These are phyloP conservation scores for Haematococcus lacustris DNA, from an alignment of 139 green algal species.

Conservation along the genomic window DNA sequence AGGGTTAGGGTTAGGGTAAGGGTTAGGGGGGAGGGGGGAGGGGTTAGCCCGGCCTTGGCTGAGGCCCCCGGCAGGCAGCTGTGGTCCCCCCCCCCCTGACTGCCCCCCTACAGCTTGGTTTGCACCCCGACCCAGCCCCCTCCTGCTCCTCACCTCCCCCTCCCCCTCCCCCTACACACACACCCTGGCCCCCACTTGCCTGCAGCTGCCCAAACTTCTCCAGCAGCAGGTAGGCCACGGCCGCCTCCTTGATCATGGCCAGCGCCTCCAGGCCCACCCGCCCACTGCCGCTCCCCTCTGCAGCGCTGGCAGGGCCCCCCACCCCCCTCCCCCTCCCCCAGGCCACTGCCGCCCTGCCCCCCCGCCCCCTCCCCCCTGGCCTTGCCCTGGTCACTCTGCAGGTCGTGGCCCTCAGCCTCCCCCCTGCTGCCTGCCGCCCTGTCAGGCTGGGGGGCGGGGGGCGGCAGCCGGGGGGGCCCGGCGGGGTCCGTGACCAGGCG, in stretches of 20 bases:
- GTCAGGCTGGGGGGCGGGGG: not conserved
- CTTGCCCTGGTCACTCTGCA: not conserved
- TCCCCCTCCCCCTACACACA: not conserved
- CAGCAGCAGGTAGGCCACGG: slow-evolving; percentile 75
- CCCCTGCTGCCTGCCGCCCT: not conserved
- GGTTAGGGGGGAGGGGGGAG: not conserved
- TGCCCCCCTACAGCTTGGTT: not conserved
- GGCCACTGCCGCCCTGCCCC: too few species aligned
- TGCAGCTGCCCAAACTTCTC: slow-evolving; percentile 65
- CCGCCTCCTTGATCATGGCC: slow-evolving; percentile 62
- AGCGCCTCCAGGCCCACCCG: slow-evolving; percentile 54
- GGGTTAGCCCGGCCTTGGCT: not conserved
- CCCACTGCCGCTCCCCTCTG: not conserved
- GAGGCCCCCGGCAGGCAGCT: too few species aligned
- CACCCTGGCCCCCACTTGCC: slow-evolving; percentile 13
- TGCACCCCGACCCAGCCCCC: not conserved
- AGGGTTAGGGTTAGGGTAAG: too few species aligned
- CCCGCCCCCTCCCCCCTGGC: too few species aligned
- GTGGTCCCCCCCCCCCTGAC: not conserved
- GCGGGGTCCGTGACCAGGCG: not conserved
- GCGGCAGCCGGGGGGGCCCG: not conserved
- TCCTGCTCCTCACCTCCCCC: not conserved
- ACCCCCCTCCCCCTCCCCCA: too few species aligned
- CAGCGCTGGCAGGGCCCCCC: too few species aligned
- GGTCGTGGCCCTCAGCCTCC: not conserved